These are phyloP conservation scores for Candida dubliniensis DNA, from an alignment of 1,139 yeast genomes.

Conservation along the genomic window DNA sequence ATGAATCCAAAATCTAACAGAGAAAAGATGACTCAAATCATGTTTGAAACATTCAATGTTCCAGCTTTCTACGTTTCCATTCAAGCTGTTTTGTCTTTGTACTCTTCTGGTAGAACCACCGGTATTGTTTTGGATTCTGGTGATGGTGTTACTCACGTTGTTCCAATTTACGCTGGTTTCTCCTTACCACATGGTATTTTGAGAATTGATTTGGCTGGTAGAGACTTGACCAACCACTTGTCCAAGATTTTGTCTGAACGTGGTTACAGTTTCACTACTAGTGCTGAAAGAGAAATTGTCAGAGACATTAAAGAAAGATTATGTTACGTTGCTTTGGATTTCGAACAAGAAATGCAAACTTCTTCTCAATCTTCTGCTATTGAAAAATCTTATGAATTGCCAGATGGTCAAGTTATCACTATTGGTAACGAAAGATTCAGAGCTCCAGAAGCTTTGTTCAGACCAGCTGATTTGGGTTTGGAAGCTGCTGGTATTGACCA, in stretches of 20 bases:
- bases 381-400: slow-evolving; percentile 98
- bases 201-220: slow-evolving; percentile 99
- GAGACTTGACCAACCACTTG: slow-evolving; percentile 98
- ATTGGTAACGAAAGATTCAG: slow-evolving; percentile 99
- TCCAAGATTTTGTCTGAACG: slow-evolving; percentile 98
- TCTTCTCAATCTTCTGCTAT: slow-evolving; percentile 97
- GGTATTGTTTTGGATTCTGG: slow-evolving; percentile 99
- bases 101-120: slow-evolving; percentile 99
- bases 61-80: slow-evolving; percentile 99
- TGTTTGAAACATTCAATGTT: slow-evolving; percentile 98
- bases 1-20: slow-evolving; percentile 99
- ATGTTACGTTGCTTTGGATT: slow-evolving; percentile 96
- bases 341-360: slow-evolving; percentile 98
- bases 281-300: slow-evolving; percentile 99
- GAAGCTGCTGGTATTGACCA: slow-evolving; percentile 99
- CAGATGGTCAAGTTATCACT: slow-evolving; percentile 99
- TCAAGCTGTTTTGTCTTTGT: slow-evolving; percentile 96
- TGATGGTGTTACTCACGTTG: slow-evolving; percentile 99
- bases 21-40: slow-evolving; percentile 99
- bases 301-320: slow-evolving; percentile 99
- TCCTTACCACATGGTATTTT: slow-evolving; percentile 97
- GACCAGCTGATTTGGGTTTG: slow-evolving; percentile 95
- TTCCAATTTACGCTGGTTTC: slow-evolving; percentile 99
- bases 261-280: slow-evolving; percentile 97
- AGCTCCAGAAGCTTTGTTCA: slow-evolving; percentile 99